Evolutionary conservation across 495 filamentous ascomycete species (phyloP).

Genomic region (Talaromyces ruber): DNA sequence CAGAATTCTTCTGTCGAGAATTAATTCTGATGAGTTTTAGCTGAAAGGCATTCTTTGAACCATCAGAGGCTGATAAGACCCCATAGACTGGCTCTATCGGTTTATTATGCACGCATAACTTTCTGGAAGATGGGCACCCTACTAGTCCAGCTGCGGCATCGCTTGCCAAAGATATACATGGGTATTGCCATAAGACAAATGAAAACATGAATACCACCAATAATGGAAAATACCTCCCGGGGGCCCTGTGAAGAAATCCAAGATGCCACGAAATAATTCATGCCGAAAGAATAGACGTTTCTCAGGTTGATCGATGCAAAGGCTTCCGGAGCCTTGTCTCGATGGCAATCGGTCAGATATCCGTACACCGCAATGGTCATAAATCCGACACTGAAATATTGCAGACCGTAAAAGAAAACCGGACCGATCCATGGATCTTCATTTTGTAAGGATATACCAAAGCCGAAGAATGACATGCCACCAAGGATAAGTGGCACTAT

Average conservation of each 20-base stretch:
- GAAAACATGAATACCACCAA: background rate
- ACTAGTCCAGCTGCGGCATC: background rate
- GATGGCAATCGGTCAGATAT: background rate
- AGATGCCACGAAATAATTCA: background rate
- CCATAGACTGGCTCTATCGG: too few relatives aligned
- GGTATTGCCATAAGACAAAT: background rate
- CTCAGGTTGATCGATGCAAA: background rate
- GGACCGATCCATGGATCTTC: background rate
- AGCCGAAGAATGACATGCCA: too few relatives aligned
- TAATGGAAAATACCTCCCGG: background rate
- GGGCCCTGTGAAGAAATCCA: too few relatives aligned
- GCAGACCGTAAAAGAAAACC: background rate
- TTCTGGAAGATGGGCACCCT: background rate
- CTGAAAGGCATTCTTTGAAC: background rate
- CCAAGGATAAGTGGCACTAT: constrained; percentile 6
- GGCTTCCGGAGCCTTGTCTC: background rate
- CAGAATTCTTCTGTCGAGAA: background rate
- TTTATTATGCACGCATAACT: background rate
- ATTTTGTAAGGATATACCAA: background rate
- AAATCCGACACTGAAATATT: background rate
- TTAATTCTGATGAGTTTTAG: background rate
- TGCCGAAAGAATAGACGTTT: background rate
- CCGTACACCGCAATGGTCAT: background rate
- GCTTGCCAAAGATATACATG: background rate
- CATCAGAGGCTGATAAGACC: background rate